Evolutionary conservation across 1,284 basidiomycete species (phyloP).

Genomic region (Marasmius tenuissimus): DNA sequence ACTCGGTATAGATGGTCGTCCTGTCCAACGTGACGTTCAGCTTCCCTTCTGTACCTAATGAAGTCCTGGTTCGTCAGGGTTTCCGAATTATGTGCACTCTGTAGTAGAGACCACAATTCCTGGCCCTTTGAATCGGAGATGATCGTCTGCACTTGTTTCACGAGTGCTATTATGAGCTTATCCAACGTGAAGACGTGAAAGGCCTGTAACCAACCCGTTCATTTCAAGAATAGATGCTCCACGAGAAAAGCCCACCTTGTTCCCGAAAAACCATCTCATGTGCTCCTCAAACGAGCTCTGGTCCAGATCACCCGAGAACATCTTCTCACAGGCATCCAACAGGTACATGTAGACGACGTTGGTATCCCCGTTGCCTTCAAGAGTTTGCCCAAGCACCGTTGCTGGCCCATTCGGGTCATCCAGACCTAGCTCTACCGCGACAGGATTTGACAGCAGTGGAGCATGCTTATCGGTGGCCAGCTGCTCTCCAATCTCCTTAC

Average conservation of each 20-base stretch:
- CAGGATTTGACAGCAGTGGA: constrained; percentile 64
- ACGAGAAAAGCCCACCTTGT: constrained; percentile 62
- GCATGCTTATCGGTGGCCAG: constrained; percentile 60
- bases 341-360: constrained; percentile 87
- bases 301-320: constrained; percentile 93
- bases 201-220: constrained; percentile 45
- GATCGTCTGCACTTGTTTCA: constrained; percentile 91
- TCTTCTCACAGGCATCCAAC: constrained; percentile 88
- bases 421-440: constrained; percentile 71
- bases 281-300: constrained; percentile 91
- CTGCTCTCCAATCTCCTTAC: constrained; percentile 78
- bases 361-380: constrained; percentile 46
- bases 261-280: constrained; percentile 95
- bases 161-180: constrained; percentile 83
- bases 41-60: constrained; percentile 89
- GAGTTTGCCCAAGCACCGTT: constrained; percentile 62
- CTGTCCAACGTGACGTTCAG: constrained; percentile 81
- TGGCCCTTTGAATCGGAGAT: constrained; percentile 73
- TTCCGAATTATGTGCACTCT: constrained; percentile 52
- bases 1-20: constrained; percentile 93
- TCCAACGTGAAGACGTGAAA: constrained; percentile 92
- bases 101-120: constrained; percentile 66
- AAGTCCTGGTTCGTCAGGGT: constrained; percentile 71
- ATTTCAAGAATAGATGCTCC: constrained; percentile 14
- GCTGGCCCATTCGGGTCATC: constrained; percentile 77